Evolutionary conservation across 441 rosid genomes (phyloP), one percentile per base, ranked within the genome.

Genomic region (Mallotus japonicus): DNA sequence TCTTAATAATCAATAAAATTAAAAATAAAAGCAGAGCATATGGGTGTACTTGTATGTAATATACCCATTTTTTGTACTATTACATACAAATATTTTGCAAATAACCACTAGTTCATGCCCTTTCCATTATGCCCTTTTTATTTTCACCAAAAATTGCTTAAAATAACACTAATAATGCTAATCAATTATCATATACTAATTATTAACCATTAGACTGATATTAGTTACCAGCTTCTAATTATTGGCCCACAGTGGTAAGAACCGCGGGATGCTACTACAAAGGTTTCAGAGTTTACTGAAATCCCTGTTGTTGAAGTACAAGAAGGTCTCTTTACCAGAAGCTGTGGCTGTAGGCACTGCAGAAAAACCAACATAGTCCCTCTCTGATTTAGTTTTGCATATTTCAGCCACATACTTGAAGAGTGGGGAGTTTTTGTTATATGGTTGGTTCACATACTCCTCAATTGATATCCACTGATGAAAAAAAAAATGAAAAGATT

Each of bases 401-500:
- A 92, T 76, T 70, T 87, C 58, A n/a, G 90, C 92, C 51, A 87
- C 71, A 67, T 59, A 62, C 54, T 75, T 71, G 78, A 92, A 90
- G 69, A 74, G 60, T 69, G 75, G 71, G 51, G 87, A 77, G 15
- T 71, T 2, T 54, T 70, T 57, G 65, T 86, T 73, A 65, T 76
- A 89, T 1, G 81, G 78, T 50, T 92, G 96, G 2, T 74, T 72
- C 61, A 83, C 88, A 62, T 86, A 90, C 4, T 87, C 91, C 51
- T 85, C 79, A 12, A 87, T 65, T 3, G 82, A 74, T 91, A 92
- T 92, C 93, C 97, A 92, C 93, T 92, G 79, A 0, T 32, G 65
- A 0, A 16, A 42, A 11, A 63, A 28, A 5, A 22, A 28, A 58
- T 10, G 3, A 53, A 15, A 70, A 13, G n/a, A 19, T 57, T 11